phyloP scores from a whole-genome alignment of 2,329 filamentous ascomycete species.

The Calcarisporium arbuscula region DNA sequence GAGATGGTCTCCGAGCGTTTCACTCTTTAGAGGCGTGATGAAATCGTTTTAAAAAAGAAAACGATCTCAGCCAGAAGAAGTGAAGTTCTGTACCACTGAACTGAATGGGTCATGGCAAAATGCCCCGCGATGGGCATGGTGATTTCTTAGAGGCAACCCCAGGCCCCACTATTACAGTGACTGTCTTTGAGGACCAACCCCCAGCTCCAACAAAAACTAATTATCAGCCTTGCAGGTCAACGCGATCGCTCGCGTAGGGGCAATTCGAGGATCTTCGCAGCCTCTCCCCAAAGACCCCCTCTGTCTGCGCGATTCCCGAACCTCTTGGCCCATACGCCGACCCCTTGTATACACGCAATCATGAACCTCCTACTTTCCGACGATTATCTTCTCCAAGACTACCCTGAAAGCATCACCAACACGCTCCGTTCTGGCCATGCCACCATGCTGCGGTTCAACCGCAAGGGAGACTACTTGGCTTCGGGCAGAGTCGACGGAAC shows the following conservation, averaged over 20 bases:
- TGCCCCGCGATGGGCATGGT: too few species aligned
- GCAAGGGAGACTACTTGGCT: slow-evolving; percentile 88
- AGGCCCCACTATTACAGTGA: too few species aligned
- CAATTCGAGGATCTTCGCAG: slow-evolving; percentile 6
- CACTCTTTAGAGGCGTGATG: too few species aligned
- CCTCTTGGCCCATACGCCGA: slow-evolving; percentile 3
- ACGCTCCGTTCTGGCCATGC: slow-evolving; percentile 70
- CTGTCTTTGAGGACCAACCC: too few species aligned
- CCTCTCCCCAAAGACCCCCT: slow-evolving; percentile 5
- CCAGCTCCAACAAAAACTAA: too few species aligned
- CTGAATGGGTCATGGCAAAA: too few species aligned
- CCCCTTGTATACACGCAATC: slow-evolving; percentile 10
- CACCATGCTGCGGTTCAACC: slow-evolving; percentile 76
- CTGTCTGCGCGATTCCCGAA: not conserved
- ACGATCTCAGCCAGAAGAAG: too few species aligned
- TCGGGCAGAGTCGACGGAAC: slow-evolving; percentile 92
- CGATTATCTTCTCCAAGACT: slow-evolving; percentile 67
- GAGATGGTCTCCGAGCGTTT: too few species aligned
- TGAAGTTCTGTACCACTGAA: too few species aligned
- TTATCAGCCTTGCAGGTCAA: slow-evolving; percentile 27
- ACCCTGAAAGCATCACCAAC: slow-evolving; percentile 82
- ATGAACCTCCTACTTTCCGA: slow-evolving; percentile 58
- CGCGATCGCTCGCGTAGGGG: slow-evolving; percentile 4
- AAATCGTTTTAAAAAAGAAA: too few species aligned
- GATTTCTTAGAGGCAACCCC: too few species aligned